Evolutionary conservation across 2,329 filamentous ascomycete genomes (phyloP), one percentile per base, ranked within the genome.

Genomic region (Coleophoma cylindrospora): DNA sequence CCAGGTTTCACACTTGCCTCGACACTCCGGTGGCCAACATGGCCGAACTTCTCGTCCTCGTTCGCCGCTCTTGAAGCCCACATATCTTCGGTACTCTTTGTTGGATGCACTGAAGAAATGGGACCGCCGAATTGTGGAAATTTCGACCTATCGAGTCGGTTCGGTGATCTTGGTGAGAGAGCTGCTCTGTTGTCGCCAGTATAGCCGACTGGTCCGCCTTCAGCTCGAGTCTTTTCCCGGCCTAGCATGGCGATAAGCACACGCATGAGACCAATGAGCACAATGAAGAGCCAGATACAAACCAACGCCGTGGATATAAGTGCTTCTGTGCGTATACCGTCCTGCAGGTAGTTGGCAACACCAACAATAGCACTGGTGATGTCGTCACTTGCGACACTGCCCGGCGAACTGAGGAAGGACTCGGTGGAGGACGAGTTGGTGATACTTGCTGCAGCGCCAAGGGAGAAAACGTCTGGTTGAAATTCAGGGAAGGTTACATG

Each of bases 401-500:
- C 83, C 0, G 91, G 84, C 52, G 86, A 81, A n/a, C 89, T 78
- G 44, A 97, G 81, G 67, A 97, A 94, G 11, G 78, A 80, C 37
- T 79, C 79, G 47, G 85, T 75, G 47, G 79, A 74, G 11, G 74
- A 73, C 57, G 87, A 80, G 48, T 79, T 80, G 7, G 70, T 66
- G 51, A 85, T 70, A 36, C 77, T 79, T 43, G 77, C 75, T 33
- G 81, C 73, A 50, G 91, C 88, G 40, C 91, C 91, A 48, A 85
- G 72, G 51, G 89, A 92, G 70, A 97, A 95, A 1, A 87, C 88
- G 65, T 96, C 79, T 60, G 89, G 86, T 22, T 81, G 75, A 53
- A 97, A 83, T 48, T 80, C 70, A 0, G 94, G 94, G 59, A 99
- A 86, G 52, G 81, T 74, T 59, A 99, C 79, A 54, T 94, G 81